Conservation (phyloP, 352 stramenopile species). For the Phytopythium vexans region DNA sequence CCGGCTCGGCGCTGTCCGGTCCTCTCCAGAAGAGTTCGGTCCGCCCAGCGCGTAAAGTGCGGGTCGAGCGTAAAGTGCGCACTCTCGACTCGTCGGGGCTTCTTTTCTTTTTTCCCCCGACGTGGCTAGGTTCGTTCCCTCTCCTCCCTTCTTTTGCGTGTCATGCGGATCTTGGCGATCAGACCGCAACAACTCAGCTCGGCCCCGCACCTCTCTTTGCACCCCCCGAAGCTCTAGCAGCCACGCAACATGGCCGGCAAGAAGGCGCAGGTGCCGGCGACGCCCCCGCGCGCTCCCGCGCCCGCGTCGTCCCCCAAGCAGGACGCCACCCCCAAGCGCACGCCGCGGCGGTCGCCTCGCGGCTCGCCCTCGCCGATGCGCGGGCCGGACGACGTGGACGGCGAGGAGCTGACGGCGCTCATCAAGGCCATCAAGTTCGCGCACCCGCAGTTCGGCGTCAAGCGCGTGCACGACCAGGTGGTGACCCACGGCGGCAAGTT, state of each 20-base stretch:
- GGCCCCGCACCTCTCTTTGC: too few relatives aligned
- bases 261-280: constrained; percentile 1
- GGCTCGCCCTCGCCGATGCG: constrained; percentile 23
- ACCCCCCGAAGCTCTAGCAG: not conserved
- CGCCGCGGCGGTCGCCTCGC: constrained; percentile 7
- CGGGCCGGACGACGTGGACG: constrained; percentile 42
- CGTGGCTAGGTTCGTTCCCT: too few relatives aligned
- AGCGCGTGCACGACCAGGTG: constrained; percentile 80
- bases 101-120: too few relatives aligned
- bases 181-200: too few relatives aligned
- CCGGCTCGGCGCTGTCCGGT: too few relatives aligned
- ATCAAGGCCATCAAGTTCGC: constrained; percentile 89
- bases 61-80: too few relatives aligned
- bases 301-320: constrained; percentile 19
- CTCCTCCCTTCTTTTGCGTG: too few relatives aligned
- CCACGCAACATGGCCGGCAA: constrained; percentile 4
- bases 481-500: constrained; percentile 78
- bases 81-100: too few relatives aligned
- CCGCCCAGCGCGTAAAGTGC: too few relatives aligned
- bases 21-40: too few relatives aligned
- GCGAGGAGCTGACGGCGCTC: constrained; percentile 78
- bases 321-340: constrained; percentile 22
- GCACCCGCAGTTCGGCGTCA: constrained; percentile 74
- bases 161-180: too few relatives aligned
- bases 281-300: constrained; percentile 10